Conservation (phyloP, 176 grass and related monocot species). For the Zoysia pacifica region DNA sequence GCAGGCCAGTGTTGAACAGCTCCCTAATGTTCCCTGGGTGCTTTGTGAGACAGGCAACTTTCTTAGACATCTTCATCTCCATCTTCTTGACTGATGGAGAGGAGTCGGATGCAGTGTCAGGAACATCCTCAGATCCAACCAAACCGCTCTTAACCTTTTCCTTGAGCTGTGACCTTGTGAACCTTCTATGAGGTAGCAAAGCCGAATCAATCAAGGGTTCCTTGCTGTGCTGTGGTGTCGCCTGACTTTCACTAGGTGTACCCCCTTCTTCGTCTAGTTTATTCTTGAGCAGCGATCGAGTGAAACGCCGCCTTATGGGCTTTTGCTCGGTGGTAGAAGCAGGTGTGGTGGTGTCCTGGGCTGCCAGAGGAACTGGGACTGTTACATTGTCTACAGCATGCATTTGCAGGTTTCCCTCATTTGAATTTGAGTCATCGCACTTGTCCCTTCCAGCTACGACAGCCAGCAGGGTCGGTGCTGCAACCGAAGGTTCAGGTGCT, state of each 20-base stretch:
- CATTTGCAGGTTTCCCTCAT: background rate
- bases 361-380: background rate
- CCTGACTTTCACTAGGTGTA: constrained; percentile 5
- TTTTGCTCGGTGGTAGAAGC: background rate
- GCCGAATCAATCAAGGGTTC: constrained; percentile 9
- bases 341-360: background rate
- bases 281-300: constrained; percentile 41
- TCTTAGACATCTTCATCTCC: constrained; percentile 79
- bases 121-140: constrained; percentile 37
- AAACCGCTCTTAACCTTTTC: constrained; percentile 33
- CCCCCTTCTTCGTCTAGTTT: constrained; percentile 34
- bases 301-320: constrained; percentile 49
- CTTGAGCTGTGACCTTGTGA: constrained; percentile 57
- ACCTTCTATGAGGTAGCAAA: constrained; percentile 39
- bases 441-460: background rate
- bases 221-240: constrained; percentile 6
- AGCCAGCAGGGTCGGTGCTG: constrained; percentile 1
- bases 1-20: constrained; percentile 56
- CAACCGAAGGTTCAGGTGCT: background rate
- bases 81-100: constrained; percentile 55
- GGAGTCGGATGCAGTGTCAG: constrained; percentile 33
- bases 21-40: constrained; percentile 53
- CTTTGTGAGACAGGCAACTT: constrained; percentile 55
- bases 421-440: background rate
- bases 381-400: constrained; percentile 18